Conservation (phyloP, 2,329 filamentous ascomycete species). For the Fusarium caatingaense region DNA sequence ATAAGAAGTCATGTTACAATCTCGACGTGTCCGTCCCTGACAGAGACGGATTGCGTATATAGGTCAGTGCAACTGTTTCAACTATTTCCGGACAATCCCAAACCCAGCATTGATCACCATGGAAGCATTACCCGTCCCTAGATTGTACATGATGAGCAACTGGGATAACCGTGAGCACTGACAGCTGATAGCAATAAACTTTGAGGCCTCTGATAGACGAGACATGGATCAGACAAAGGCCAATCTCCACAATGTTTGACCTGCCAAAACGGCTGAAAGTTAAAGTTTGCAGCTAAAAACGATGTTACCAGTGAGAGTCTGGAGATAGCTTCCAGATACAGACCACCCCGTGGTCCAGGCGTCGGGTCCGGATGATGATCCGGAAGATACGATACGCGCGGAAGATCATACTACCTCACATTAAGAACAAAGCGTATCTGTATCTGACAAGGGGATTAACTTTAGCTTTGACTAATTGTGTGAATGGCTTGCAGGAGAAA, state of each 20-base stretch:
- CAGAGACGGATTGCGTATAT: background rate
- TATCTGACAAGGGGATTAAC: background rate
- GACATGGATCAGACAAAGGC: background rate
- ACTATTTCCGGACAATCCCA: background rate
- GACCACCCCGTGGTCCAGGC: background rate
- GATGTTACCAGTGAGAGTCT: background rate
- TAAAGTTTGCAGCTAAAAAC: background rate
- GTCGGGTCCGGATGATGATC: background rate
- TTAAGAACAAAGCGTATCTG: background rate
- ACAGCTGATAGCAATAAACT: background rate
- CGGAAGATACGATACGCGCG: background rate
- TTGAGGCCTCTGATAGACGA: background rate
- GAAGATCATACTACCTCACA: background rate
- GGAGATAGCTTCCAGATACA: background rate
- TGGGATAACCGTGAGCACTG: background rate
- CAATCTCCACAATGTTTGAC: constrained; percentile 5
- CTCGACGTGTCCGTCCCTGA: background rate
- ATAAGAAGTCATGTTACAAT: background rate
- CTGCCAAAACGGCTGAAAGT: background rate
- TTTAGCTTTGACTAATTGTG: background rate
- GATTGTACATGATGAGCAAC: background rate
- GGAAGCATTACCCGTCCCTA: background rate
- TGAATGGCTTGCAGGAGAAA: background rate
- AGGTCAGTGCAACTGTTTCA: background rate
- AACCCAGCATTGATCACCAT: background rate